Evolutionary conservation across 169 alveolate genomes (phyloP), one percentile per base, ranked within the genome.

Genomic region (Plasmodium gonderi): DNA sequence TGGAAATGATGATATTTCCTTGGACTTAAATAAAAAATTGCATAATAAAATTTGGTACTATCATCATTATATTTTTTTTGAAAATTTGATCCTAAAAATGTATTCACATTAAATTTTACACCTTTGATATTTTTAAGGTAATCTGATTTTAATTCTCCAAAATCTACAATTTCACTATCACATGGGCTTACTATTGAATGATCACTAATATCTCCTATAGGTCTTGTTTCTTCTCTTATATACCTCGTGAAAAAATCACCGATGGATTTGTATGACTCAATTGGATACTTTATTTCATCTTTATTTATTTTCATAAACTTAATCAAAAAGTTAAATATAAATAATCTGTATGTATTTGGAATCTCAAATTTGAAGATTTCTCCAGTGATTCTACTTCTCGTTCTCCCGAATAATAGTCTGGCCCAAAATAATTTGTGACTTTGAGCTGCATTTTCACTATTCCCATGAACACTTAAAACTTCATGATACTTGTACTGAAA

Each of bases 251-350:
- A 90, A 29, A 90, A 90, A 17, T 79, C 91, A 0, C 85, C 90
- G 12, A 90, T 12, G 0, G 91, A 79, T 60, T 77, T 80, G 68
- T 90, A 90, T 0, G 94, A 79, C 33, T 90, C 94, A 1, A 90
- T 69, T 12, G 94, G 94, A 51, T 90, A 90, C 40, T 79, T 80
- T 76, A 90, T 79, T 44, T 90, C 94, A 17, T 80, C 82, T 74
- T 68, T 90, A 29, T 90, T 80, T 6, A 90, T 90, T 1, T 47
- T 20, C 83, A 90, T 67, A 36, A 23, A 76, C 26, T 90, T 79
- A 17, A 90, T 80, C 42, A 90, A 47, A n/a, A 54, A 68, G 29
- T 90, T 77, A 45, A 51, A 90, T 0, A 90, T 51, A 20, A 33
- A 49, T 31, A 90, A 80, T 17, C 94, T 45, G 31, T 72, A 85